Base-by-base conservation (phyloP, 176 grass and related monocot species). In the Secale cereale region DNA sequence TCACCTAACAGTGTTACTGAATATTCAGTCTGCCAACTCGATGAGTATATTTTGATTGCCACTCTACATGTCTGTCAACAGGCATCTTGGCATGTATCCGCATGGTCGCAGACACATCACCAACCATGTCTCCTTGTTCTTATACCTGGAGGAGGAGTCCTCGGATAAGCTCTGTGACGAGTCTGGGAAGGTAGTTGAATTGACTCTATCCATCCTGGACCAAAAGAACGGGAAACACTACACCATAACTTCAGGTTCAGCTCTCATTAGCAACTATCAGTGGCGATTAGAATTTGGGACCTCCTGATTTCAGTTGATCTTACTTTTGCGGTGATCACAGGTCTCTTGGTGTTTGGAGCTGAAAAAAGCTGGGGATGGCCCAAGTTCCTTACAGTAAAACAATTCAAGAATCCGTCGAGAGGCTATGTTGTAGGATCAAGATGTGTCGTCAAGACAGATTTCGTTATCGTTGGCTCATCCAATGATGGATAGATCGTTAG, bases 141-240 rank as follows among this genome's bases (percentile, higher is more conserved):
- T 54, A 54, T 54, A 54, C 13, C 48, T n/a, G 56, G 56, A n/a
- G n/a, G n/a, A n/a, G n/a, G n/a, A 59, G 8, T 17, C 56, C 56
- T 23, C 56, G 19, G 56, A 59, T 23, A 17, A n/a, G 37, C 30
- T 64, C 39, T 40, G 66, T 74, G 15, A 11, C 0, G 39, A 80
- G 28, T 46, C 57, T 29, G 56, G 85, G 6, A 36, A 64, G 77
- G 61, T 65, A 77, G 72, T 74, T 73, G 77, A 86, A 64, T 10
- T 65, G 56, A 46, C 20, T 5, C 3, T 86, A 3, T 64, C 29
- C 67, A 74, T 74, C 85, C 7, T 73, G 39, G 16, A 86, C 67
- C 56, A 86, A 39, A 74, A 64, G 15, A 15, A 28, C 36, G 77
- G 22, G 40, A 1, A 17, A 7, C 67, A 80, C 40, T 12, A 9